These are phyloP conservation scores for Avena insularis DNA, from an alignment of 176 grass and related monocot species.

Conservation along the genomic window DNA sequence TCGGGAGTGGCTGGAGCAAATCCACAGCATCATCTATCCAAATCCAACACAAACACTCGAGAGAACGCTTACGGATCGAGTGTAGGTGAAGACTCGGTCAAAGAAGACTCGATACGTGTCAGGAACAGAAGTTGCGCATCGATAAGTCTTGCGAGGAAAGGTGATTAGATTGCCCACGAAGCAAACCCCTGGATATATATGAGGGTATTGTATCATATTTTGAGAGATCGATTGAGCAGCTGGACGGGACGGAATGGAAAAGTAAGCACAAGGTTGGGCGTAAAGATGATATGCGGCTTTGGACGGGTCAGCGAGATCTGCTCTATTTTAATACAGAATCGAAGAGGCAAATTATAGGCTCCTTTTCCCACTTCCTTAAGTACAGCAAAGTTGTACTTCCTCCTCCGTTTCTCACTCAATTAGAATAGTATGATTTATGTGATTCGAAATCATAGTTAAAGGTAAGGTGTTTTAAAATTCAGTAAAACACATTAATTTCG, in stretches of 20 bases:
- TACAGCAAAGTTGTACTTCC: too few relatives aligned
- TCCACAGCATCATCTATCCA: neutral
- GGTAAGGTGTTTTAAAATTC: too few relatives aligned
- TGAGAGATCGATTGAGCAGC: neutral
- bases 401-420: too few relatives aligned
- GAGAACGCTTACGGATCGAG: neutral
- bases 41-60: neutral
- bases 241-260: neutral
- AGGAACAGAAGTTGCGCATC: neutral
- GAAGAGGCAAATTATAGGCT: too few relatives aligned
- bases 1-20: neutral
- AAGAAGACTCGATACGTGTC: neutral
- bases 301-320: neutral
- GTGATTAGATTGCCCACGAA: neutral
- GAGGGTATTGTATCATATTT: conserved; percentile 8
- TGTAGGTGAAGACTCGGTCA: neutral
- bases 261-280: conserved; percentile 1
- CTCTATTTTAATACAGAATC: neutral
- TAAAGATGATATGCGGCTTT: conserved; percentile 25
- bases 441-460: too few relatives aligned
- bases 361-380: too few relatives aligned
- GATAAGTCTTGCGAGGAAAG: neutral
- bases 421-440: too few relatives aligned
- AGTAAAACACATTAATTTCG: too few relatives aligned
- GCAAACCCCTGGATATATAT: neutral